Evolutionary conservation across 331 rosid species (phyloP).

Genomic region (Quercus tomentella): DNA sequence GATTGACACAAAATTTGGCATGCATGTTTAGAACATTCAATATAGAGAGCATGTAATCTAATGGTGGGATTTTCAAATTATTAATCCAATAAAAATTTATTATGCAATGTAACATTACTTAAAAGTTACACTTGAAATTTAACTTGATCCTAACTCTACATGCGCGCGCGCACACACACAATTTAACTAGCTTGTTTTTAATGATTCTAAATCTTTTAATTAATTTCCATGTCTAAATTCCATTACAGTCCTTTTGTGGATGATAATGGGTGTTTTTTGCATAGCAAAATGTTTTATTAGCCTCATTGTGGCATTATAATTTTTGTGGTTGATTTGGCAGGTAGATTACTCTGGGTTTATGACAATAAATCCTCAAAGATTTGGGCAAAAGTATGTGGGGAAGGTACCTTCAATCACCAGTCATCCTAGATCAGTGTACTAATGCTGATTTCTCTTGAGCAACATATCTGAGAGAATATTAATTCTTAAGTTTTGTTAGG

Average conservation of each 20-base stretch:
- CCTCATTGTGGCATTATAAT: not conserved
- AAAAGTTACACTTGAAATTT: too few species aligned
- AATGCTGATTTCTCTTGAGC: conserved; percentile 22
- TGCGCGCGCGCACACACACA: not conserved
- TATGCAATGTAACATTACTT: too few species aligned
- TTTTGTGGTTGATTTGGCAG: conserved; percentile 42
- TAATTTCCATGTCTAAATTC: not conserved
- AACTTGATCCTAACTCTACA: too few species aligned
- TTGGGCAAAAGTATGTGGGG: conserved; percentile 98
- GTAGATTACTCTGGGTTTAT: conserved; percentile 98
- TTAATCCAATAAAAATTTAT: too few species aligned
- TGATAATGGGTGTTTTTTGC: not conserved
- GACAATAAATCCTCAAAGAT: conserved; percentile 98
- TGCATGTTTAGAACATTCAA: too few species aligned
- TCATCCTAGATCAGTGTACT: conserved; percentile 22
- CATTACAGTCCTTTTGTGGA: not conserved
- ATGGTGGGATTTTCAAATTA: too few species aligned
- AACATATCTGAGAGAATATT: conserved; percentile 23
- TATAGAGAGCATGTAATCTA: too few species aligned
- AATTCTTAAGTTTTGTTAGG: conserved; percentile 43
- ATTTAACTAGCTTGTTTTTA: not conserved
- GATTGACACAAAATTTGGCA: too few species aligned
- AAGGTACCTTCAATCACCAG: conserved; percentile 55
- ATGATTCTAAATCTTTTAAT: not conserved
- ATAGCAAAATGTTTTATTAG: conserved; percentile 9